Percentiles rank a stretch among this genome's conserved stretches.
Evolutionary conservation across 2,329 filamentous ascomycete genomes (phyloP).

Genomic region (Calonectria pauciramosa): DNA sequence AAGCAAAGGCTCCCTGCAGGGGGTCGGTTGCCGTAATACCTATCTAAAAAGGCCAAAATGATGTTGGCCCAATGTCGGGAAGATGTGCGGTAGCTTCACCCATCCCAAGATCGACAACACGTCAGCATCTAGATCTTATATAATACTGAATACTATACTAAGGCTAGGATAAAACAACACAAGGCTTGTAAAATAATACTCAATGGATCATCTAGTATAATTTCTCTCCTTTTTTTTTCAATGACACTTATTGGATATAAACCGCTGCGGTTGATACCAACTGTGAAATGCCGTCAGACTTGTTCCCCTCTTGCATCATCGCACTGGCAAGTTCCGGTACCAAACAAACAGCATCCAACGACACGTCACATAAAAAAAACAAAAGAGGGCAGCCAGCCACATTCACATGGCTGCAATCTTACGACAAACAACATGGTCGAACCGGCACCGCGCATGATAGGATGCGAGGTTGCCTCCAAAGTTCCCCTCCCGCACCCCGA

Average conservation of each 20-base stretch:
- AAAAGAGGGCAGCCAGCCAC: neutral
- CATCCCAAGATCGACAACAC: neutral
- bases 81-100: neutral
- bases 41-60: neutral
- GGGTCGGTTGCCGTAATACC: neutral
- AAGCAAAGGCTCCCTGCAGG: neutral
- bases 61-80: neutral
- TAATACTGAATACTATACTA: neutral
- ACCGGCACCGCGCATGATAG: neutral
- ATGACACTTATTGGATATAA: neutral
- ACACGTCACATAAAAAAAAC: neutral
- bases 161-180: neutral
- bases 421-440: neutral
- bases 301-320: neutral
- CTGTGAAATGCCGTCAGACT: neutral
- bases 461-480: neutral
- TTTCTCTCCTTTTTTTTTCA: neutral
- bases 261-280: too few species aligned
- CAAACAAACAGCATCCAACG: neutral
- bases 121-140: neutral
- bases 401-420: neutral
- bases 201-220: neutral
- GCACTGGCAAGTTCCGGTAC: neutral
- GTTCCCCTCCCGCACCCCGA: neutral
- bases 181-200: neutral